A percentile compares a stretch with the other conserved stretches of the same genome.
phyloP scores from a whole-genome alignment of 257 asterid species.

The Rauvolfia tetraphylla region DNA sequence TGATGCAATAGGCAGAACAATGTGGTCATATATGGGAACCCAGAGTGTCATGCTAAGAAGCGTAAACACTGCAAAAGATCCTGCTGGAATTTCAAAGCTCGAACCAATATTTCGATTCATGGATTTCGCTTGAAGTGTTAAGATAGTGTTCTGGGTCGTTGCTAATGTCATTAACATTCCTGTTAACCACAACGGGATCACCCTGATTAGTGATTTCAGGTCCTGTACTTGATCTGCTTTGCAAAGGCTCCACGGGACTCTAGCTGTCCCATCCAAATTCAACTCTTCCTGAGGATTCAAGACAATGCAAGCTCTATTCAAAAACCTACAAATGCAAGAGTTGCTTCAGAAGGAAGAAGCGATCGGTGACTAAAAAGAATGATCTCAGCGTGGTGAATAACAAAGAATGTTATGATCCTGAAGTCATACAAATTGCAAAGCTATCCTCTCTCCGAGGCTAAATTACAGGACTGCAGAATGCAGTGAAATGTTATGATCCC shows the following conservation, averaged over 20 bases:
- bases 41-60: constrained; percentile 46
- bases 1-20: constrained; percentile 56
- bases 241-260: constrained; percentile 57
- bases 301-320: constrained; percentile 68
- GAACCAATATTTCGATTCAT: constrained; percentile 52
- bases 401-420: constrained; percentile 43
- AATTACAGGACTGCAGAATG: too few species aligned
- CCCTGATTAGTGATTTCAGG: constrained; percentile 51
- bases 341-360: constrained; percentile 50
- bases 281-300: constrained; percentile 38
- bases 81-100: constrained; percentile 61
- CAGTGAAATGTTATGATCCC: too few species aligned
- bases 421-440: constrained; percentile 18
- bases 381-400: constrained; percentile 46
- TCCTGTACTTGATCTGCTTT: constrained; percentile 75
- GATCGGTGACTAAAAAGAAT: background rate
- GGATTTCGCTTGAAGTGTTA: constrained; percentile 59
- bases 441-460: too few species aligned
- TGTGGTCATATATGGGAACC: constrained; percentile 50
- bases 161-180: constrained; percentile 52
- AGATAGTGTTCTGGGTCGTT: constrained; percentile 45
- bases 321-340: constrained; percentile 36
- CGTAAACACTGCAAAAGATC: constrained; percentile 45
- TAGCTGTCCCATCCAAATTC: constrained; percentile 34
- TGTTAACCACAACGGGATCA: constrained; percentile 66